These are phyloP conservation scores for Hyphodiscus sp. DNA, from an alignment of 2,329 filamentous ascomycete species.

Conservation along the genomic window DNA sequence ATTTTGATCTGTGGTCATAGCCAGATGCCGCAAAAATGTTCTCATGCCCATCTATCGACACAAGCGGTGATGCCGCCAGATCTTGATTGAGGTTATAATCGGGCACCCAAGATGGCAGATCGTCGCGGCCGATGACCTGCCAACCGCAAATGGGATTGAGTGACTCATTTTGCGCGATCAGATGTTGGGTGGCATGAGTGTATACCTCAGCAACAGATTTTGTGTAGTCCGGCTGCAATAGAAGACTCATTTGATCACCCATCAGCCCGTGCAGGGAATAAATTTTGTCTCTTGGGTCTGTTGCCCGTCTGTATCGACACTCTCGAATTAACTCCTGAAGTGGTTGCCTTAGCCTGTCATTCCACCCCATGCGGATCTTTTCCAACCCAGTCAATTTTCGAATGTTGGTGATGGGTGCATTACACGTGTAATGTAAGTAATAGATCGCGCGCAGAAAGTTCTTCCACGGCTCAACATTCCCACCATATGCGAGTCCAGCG, in stretches of 20 bases:
- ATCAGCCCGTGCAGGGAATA: slow-evolving; percentile 8
- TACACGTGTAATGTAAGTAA: background rate
- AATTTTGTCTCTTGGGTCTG: slow-evolving; percentile 9
- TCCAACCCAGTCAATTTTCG: background rate
- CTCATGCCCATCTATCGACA: background rate
- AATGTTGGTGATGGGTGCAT: background rate
- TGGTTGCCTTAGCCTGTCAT: background rate
- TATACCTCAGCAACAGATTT: background rate
- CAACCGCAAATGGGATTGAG: slow-evolving; percentile 2
- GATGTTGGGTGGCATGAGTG: background rate
- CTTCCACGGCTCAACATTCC: background rate
- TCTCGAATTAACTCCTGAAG: slow-evolving; percentile 7
- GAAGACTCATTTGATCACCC: slow-evolving; percentile 2
- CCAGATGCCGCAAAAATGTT: background rate
- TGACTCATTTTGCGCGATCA: background rate
- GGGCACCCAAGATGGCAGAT: background rate
- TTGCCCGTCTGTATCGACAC: slow-evolving; percentile 6
- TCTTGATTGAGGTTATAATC: slow-evolving; percentile 1
- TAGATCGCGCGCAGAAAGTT: background rate
- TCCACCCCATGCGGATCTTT: background rate
- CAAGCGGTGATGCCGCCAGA: background rate
- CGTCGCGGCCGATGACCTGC: background rate
- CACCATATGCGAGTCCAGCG: background rate
- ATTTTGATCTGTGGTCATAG: background rate
- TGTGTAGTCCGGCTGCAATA: slow-evolving; percentile 6